A percentile compares a stretch with the other conserved stretches of the same genome.
These are phyloP conservation scores for Penicillium polonicum DNA, from an alignment of 2,329 filamentous ascomycete species.

Conservation along the genomic window DNA sequence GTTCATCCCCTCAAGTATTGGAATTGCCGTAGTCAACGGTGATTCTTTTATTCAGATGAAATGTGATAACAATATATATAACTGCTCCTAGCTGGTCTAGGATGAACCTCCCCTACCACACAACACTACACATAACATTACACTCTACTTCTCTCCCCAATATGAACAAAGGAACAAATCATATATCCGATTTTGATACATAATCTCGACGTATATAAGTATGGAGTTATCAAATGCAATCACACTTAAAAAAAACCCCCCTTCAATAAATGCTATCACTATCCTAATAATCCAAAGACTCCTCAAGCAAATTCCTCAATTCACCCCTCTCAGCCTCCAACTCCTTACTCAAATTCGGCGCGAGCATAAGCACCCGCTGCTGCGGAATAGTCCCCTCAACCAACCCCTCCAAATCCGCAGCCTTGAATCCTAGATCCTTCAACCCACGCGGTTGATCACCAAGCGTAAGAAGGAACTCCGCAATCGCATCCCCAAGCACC, in stretches of 20 bases:
- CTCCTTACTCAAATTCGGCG: constrained; percentile 73
- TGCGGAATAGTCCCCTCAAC: constrained; percentile 96
- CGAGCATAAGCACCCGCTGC: constrained; percentile 83
- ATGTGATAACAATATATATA: not conserved
- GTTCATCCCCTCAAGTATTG: not conserved
- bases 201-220: not conserved
- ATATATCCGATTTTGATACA: not conserved
- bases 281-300: constrained; percentile 54
- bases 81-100: not conserved
- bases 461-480: constrained; percentile 74
- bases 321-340: constrained; percentile 70
- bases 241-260: not conserved
- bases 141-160: not conserved
- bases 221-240: not conserved
- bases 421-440: constrained; percentile 76
- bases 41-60: not conserved
- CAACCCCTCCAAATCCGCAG: constrained; percentile 72
- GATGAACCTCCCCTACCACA: not conserved
- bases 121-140: not conserved
- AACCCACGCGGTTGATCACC: constrained; percentile 90
- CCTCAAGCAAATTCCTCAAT: constrained; percentile 67
- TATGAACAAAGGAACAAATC: not conserved
- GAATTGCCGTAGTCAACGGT: not conserved
- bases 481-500: constrained; percentile 78
- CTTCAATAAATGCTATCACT: not conserved